Evolutionary conservation across 1,139 yeast genomes (phyloP).

Genomic region (Magnusiomyces paraingens): DNA sequence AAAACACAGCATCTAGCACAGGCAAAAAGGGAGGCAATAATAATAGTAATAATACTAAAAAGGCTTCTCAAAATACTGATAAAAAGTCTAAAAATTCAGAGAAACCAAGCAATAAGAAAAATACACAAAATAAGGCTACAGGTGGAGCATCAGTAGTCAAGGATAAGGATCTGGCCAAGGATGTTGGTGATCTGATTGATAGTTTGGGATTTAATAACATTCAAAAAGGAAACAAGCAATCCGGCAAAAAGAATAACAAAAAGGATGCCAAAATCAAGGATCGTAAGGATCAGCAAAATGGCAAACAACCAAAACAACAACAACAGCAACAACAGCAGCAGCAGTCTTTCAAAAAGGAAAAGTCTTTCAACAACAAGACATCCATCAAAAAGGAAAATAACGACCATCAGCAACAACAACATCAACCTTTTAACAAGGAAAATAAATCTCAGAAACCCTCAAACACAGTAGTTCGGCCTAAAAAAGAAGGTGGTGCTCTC

Average conservation of each 20-base stretch:
- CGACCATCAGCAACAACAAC: background rate
- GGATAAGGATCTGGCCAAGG: slow-evolving; percentile 1
- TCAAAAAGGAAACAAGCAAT: background rate
- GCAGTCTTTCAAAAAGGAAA: background rate
- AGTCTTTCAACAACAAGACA: background rate
- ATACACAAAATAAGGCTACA: background rate
- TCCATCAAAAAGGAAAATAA: background rate
- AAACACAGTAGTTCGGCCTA: background rate
- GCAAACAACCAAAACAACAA: background rate
- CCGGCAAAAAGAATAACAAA: background rate
- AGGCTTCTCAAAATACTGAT: background rate
- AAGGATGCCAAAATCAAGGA: background rate
- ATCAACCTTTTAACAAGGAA: background rate
- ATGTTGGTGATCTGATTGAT: slow-evolving; percentile 9
- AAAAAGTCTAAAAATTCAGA: background rate
- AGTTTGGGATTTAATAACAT: slow-evolving; percentile 2
- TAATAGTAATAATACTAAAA: background rate
- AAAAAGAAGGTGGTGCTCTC: slow-evolving; percentile 36
- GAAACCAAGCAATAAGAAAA: background rate
- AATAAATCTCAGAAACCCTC: background rate
- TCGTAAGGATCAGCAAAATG: background rate
- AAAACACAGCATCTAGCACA: background rate
- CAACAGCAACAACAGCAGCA: background rate
- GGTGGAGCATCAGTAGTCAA: background rate
- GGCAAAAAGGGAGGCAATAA: background rate